These are phyloP conservation scores for Hygrophorus russula DNA, from an alignment of 768 basidiomycete genomes.

Conservation along the genomic window DNA sequence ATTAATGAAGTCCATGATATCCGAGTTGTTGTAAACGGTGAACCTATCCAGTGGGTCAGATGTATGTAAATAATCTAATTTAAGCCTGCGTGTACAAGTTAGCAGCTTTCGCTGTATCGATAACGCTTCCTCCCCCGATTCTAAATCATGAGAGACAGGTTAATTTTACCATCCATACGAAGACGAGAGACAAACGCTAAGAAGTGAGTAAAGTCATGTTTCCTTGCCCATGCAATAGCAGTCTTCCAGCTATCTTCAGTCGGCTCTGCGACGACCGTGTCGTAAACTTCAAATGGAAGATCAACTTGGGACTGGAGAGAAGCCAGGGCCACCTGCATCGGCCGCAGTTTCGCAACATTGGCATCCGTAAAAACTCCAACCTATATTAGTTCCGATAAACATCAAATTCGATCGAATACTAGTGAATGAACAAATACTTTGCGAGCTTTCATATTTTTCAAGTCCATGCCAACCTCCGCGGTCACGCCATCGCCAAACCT, in stretches of 20 bases:
- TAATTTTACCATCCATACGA: slow-evolving; percentile 1
- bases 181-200: slow-evolving; percentile 48
- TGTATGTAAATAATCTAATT: not conserved
- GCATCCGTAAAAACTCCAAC: slow-evolving; percentile 93
- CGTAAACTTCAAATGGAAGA: slow-evolving; percentile 74
- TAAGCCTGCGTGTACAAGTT: slow-evolving; percentile 50
- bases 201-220: slow-evolving; percentile 89
- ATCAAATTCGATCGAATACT: slow-evolving; percentile 2
- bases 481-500: slow-evolving; percentile 89
- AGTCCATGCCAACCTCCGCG: slow-evolving; percentile 84
- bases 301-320: slow-evolving; percentile 70
- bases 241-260: slow-evolving; percentile 84
- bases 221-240: slow-evolving; percentile 81
- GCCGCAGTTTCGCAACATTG: slow-evolving; percentile 67
- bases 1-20: slow-evolving; percentile 94
- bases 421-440: slow-evolving; percentile 56
- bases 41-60: slow-evolving; percentile 37
- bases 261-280: slow-evolving; percentile 78
- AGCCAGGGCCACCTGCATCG: slow-evolving; percentile 75
- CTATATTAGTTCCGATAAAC: slow-evolving; percentile 25
- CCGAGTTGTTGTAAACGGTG: slow-evolving; percentile 83
- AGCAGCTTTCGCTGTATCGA: slow-evolving; percentile 92
- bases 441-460: slow-evolving; percentile 86
- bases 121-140: slow-evolving; percentile 89
- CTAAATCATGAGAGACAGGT: slow-evolving; percentile 22